Percentiles rank a stretch among this genome's conserved stretches.
Evolutionary conservation across 495 filamentous ascomycete genomes (phyloP).

Genomic region (Penicillium soppii): DNA sequence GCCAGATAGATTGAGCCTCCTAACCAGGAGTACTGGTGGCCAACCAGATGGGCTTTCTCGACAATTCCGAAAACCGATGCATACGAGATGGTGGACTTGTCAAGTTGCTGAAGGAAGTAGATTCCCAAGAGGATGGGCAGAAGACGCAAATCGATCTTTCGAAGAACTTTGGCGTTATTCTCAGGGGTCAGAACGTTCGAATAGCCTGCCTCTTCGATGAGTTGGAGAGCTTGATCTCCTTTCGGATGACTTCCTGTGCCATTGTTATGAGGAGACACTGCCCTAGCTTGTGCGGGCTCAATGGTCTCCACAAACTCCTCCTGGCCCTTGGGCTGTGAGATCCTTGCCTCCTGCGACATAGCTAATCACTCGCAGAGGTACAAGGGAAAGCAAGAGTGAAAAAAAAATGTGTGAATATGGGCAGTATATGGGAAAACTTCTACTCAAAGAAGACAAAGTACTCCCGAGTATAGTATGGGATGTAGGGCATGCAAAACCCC

Average conservation of each 20-base stretch:
- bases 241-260: constrained; percentile 10
- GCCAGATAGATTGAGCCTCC: constrained; percentile 50
- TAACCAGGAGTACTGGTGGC: constrained; percentile 54
- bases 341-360: constrained; percentile 27
- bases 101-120: constrained; percentile 54
- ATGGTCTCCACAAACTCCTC: constrained; percentile 42
- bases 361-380: constrained; percentile 2
- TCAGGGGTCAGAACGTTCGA: constrained; percentile 47
- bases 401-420: background rate
- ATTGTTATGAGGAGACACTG: background rate
- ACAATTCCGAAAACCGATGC: constrained; percentile 51
- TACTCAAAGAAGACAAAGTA: background rate
- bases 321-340: constrained; percentile 21
- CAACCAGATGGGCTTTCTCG: constrained; percentile 42
- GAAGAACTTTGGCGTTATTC: constrained; percentile 52
- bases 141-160: constrained; percentile 53
- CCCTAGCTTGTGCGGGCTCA: constrained; percentile 12
- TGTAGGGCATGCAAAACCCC: constrained; percentile 25
- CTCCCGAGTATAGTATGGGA: too few relatives aligned
- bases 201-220: constrained; percentile 42
- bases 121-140: constrained; percentile 49
- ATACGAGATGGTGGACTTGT: constrained; percentile 59
- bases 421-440: background rate
- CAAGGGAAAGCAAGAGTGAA: background rate
- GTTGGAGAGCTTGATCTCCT: constrained; percentile 44